Conservation (phyloP, 139 green algal species). For the Pleodorina starrii region DNA sequence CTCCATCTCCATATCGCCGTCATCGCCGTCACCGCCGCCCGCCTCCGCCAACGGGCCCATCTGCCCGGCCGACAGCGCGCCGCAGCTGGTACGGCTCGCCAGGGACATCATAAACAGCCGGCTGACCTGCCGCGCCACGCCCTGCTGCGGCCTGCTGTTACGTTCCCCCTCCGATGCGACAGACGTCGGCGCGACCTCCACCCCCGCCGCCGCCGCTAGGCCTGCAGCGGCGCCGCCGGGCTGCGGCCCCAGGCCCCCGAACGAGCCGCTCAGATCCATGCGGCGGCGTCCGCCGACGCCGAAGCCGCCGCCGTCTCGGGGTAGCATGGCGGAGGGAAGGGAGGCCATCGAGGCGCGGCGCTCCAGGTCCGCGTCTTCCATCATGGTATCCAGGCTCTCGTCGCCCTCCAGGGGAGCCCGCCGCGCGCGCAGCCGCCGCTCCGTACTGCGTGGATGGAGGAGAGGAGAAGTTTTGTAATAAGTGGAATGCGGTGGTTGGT, state of each 20-base stretch:
- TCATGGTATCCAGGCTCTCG: slow-evolving; percentile 1
- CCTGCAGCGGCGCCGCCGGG: background rate
- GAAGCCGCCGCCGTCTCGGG: background rate
- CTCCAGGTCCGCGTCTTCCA: slow-evolving; percentile 36
- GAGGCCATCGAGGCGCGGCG: background rate
- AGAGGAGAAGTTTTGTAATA: too few relatives aligned
- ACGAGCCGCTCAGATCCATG: background rate
- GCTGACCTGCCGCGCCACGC: background rate
- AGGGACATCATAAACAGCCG: slow-evolving; percentile 28
- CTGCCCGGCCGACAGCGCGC: background rate
- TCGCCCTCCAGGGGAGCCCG: slow-evolving; percentile 25
- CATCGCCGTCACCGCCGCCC: background rate
- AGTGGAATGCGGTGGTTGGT: too few relatives aligned
- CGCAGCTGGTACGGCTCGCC: background rate
- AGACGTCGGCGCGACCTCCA: too few relatives aligned
- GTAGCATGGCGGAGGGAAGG: slow-evolving; percentile 39
- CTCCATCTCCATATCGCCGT: background rate
- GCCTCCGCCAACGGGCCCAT: background rate
- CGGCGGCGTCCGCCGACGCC: too few relatives aligned
- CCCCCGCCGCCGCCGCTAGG: too few relatives aligned
- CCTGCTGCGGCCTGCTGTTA: too few relatives aligned
- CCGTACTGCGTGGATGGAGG: too few relatives aligned
- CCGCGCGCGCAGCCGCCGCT: slow-evolving; percentile 29
- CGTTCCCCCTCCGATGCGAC: too few relatives aligned
- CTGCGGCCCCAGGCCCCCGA: background rate